Conservation (phyloP, 768 basidiomycete species). For the Sutorius australiensis region DNA sequence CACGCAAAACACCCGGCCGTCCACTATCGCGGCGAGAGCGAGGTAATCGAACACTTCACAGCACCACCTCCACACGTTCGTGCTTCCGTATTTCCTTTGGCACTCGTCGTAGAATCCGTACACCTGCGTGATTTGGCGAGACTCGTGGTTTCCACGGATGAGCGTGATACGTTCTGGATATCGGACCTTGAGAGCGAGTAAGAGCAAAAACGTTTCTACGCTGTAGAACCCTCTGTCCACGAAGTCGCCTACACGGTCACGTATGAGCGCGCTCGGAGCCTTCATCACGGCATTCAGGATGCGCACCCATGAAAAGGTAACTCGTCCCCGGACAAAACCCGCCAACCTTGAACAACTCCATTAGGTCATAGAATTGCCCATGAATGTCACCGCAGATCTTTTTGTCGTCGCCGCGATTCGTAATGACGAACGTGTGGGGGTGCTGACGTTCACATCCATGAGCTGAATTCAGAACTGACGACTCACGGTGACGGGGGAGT, state of each 20-base stretch:
- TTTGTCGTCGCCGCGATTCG: conserved; percentile 6
- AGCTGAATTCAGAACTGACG: not conserved
- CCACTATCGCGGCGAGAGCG: conserved; percentile 92
- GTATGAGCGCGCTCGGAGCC: conserved; percentile 7
- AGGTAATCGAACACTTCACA: conserved; percentile 99
- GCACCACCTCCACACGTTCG: conserved; percentile 97
- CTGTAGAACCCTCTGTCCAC: conserved; percentile 97
- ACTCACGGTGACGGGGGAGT: conserved; percentile 91
- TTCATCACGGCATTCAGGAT: not conserved
- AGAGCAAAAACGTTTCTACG: conserved; percentile 92
- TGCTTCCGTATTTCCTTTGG: conserved; percentile 89
- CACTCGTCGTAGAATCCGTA: conserved; percentile 97
- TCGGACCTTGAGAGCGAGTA: conserved; percentile 93
- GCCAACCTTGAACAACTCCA: conserved; percentile 93
- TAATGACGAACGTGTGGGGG: conserved; percentile 2
- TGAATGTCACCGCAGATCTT: conserved; percentile 96
- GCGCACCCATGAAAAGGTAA: conserved; percentile 92
- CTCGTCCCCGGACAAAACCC: conserved; percentile 91
- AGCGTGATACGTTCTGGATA: conserved; percentile 97
- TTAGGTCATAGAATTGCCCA: conserved; percentile 94
- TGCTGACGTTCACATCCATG: conserved; percentile 1
- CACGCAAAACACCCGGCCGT: conserved; percentile 95
- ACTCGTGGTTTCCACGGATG: conserved; percentile 97
- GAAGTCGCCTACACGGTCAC: conserved; percentile 72
- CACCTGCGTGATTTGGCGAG: conserved; percentile 94